phyloP scores from a whole-genome alignment of 176 grass and related monocot species.

The Triticum timopheevii region DNA sequence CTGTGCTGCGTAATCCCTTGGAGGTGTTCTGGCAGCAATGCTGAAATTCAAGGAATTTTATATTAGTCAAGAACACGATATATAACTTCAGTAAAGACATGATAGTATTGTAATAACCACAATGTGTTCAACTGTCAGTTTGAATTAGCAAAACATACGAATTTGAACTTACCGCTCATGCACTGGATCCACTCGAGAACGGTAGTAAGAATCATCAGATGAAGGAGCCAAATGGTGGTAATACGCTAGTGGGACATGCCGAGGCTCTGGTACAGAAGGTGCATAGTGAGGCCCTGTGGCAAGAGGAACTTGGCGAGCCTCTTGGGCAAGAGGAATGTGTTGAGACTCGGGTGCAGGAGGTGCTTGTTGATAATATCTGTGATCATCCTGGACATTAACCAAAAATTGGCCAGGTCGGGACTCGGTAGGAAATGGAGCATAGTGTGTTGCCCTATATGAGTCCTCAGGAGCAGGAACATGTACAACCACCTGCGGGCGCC shows the following conservation, averaged over 20 bases:
- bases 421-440: slow-evolving; percentile 37
- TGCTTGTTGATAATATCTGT: slow-evolving; percentile 34
- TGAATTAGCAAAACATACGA: background rate
- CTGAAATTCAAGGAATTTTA: slow-evolving; percentile 40
- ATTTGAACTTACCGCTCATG: slow-evolving; percentile 44
- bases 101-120: slow-evolving; percentile 4
- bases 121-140: slow-evolving; percentile 5
- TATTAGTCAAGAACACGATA: background rate
- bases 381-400: slow-evolving; percentile 27
- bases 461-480: slow-evolving; percentile 43
- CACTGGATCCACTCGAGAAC: slow-evolving; percentile 23
- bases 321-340: slow-evolving; percentile 15
- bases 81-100: slow-evolving; percentile 1
- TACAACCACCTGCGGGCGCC: slow-evolving; percentile 19
- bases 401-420: slow-evolving; percentile 27
- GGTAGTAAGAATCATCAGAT: slow-evolving; percentile 53
- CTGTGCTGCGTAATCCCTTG: slow-evolving; percentile 41
- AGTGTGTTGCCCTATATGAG: slow-evolving; percentile 33
- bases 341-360: slow-evolving; percentile 22
- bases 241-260: slow-evolving; percentile 40
- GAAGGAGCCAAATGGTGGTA: slow-evolving; percentile 33
- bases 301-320: slow-evolving; percentile 15
- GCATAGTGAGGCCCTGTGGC: slow-evolving; percentile 22
- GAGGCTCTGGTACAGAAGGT: slow-evolving; percentile 39
- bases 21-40: slow-evolving; percentile 37